phyloP scores from a whole-genome alignment of 169 alveolate species.

The Eimeria sp. region DNA sequence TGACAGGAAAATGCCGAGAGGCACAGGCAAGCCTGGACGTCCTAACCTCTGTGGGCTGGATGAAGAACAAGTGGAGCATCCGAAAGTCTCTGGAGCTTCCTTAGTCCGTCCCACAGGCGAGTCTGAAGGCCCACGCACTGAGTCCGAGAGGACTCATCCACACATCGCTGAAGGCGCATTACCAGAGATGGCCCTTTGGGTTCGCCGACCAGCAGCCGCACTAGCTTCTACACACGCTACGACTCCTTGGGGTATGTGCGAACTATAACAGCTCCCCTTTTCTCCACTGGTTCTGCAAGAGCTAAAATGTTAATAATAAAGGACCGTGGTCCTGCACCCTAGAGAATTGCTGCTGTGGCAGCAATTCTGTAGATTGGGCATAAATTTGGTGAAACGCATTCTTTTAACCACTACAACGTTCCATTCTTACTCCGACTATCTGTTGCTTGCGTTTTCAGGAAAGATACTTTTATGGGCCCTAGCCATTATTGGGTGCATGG shows the following conservation, averaged over 20 bases:
- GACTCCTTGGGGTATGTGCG: slow-evolving; percentile 29
- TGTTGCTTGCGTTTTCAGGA: not conserved
- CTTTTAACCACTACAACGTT: not conserved
- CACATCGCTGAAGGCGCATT: not conserved
- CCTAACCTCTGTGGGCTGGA: not conserved
- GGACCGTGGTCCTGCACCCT: too few relatives aligned
- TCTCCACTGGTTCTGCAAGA: not conserved
- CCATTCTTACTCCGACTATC: not conserved
- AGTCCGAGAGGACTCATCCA: not conserved
- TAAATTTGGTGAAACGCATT: not conserved
- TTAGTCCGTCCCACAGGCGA: not conserved
- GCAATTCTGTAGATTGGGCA: not conserved
- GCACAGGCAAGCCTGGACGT: not conserved
- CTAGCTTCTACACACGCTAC: not conserved
- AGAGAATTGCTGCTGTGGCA: too few relatives aligned
- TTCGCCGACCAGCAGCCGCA: slow-evolving; percentile 50
- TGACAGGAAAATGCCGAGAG: not conserved
- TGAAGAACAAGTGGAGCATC: not conserved
- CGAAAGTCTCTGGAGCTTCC: not conserved
- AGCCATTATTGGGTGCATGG: slow-evolving; percentile 43
- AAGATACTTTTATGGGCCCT: slow-evolving; percentile 16
- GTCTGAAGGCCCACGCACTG: not conserved
- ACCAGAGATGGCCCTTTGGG: not conserved
- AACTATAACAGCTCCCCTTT: not conserved
- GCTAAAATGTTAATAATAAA: too few relatives aligned